Evolutionary conservation across 1,139 yeast genomes (phyloP).

Genomic region (Saccharomyces uvarum): DNA sequence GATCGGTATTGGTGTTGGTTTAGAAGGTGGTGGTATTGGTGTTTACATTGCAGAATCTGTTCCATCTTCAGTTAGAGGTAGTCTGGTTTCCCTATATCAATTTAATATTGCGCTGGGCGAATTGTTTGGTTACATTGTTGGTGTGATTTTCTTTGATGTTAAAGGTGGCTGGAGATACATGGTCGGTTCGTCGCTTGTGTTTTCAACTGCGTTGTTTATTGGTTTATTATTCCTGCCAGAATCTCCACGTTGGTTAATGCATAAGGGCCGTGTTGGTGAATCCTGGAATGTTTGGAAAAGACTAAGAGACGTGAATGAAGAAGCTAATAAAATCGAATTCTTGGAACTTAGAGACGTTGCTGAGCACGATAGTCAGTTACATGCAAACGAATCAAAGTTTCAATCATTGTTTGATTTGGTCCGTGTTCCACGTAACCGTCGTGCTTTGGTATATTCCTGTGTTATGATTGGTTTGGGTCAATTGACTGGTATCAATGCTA

Average conservation of each 20-base stretch:
- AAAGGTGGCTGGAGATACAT: conserved; percentile 53
- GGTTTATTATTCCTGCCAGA: conserved; percentile 46
- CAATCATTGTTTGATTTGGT: conserved; percentile 43
- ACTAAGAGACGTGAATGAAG: conserved; percentile 40
- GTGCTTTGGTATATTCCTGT: conserved; percentile 49
- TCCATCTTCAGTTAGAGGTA: conserved; percentile 52
- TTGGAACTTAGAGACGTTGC: neutral
- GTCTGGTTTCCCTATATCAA: conserved; percentile 49
- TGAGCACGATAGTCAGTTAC: conserved; percentile 15
- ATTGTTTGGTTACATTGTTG: conserved; percentile 49
- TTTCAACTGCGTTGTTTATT: conserved; percentile 42
- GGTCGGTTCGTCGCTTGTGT: conserved; percentile 52
- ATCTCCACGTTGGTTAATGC: conserved; percentile 47
- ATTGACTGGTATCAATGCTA: conserved; percentile 50
- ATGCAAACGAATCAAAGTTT: conserved; percentile 27
- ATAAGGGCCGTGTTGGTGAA: conserved; percentile 44
- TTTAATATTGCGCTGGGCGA: conserved; percentile 54
- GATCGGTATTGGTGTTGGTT: conserved; percentile 52
- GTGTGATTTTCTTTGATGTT: conserved; percentile 49
- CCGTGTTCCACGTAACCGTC: conserved; percentile 47
- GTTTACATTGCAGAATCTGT: conserved; percentile 54
- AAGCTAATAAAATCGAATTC: conserved; percentile 9
- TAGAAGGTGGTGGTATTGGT: conserved; percentile 56
- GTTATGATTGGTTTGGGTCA: conserved; percentile 53
- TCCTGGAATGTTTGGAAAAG: conserved; percentile 50